phyloP scores from a whole-genome alignment of 2,329 filamentous ascomycete genomes.

The Alternaria viburni region DNA sequence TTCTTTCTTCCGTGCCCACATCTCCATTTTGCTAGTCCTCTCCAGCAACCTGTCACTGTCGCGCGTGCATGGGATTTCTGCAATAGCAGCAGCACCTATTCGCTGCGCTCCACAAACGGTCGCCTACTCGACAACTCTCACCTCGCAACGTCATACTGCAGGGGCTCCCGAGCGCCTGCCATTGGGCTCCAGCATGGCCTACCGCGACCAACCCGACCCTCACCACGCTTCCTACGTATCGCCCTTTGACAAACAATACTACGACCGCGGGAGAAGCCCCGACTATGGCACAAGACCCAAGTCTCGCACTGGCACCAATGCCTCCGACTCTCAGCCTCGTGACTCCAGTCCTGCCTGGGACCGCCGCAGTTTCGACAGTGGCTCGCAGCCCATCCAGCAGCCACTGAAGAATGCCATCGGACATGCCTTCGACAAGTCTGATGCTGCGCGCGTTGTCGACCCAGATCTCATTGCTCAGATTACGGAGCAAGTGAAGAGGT shows the following conservation, averaged over 20 bases:
- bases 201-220: constrained; percentile 24
- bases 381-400: constrained; percentile 50
- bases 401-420: constrained; percentile 64
- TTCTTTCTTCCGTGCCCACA: constrained; percentile 5
- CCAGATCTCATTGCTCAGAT: constrained; percentile 68
- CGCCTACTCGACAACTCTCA: constrained; percentile 8
- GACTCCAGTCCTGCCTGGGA: constrained; percentile 11
- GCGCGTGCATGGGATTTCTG: constrained; percentile 28
- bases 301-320: constrained; percentile 39
- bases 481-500: constrained; percentile 62
- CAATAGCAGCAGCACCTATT: constrained; percentile 25
- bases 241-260: constrained; percentile 30
- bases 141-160: constrained; percentile 26
- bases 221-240: constrained; percentile 19
- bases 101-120: constrained; percentile 26
- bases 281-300: constrained; percentile 28
- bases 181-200: constrained; percentile 24
- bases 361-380: constrained; percentile 6
- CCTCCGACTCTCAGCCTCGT: constrained; percentile 36
- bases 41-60: constrained; percentile 10
- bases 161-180: constrained; percentile 11
- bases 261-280: constrained; percentile 33
- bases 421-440: constrained; percentile 61
- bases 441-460: constrained; percentile 59
- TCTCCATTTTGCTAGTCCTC: constrained; percentile 7